These are phyloP conservation scores for Tephrocybe sp. DNA, from an alignment of 768 basidiomycete genomes.

Conservation along the genomic window DNA sequence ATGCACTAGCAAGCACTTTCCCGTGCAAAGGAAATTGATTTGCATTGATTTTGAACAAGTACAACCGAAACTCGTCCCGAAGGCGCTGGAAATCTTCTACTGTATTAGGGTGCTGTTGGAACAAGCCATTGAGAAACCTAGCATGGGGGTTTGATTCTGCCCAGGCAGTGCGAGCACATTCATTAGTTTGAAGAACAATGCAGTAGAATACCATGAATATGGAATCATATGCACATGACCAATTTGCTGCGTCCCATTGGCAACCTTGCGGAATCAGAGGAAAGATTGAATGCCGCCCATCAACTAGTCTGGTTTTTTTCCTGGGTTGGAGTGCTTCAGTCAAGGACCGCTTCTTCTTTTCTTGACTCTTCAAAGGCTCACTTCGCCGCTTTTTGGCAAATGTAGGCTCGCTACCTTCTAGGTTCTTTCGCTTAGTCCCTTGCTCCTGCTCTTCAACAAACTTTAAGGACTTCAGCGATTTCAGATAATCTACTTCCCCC, in stretches of 20 bases:
- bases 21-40: not conserved
- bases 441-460: not conserved
- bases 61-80: not conserved
- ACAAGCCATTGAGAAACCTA: not conserved
- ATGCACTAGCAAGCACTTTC: not conserved
- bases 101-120: not conserved
- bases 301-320: too few species aligned
- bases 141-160: not conserved
- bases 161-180: not conserved
- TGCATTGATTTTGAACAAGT: not conserved
- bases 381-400: too few species aligned
- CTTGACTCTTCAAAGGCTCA: too few species aligned
- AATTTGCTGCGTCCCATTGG: not conserved
- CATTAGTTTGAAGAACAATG: not conserved
- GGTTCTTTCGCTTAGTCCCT: too few species aligned
- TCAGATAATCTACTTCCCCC: not conserved
- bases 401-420: too few species aligned
- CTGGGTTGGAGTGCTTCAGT: too few species aligned
- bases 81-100: not conserved
- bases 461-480: not conserved
- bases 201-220: conserved; percentile 2
- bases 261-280: not conserved
- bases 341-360: too few species aligned
- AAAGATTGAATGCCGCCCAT: not conserved
- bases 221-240: conserved; percentile 4